These are phyloP conservation scores for Ramularia collo-cygni DNA, from an alignment of 2,329 filamentous ascomycete genomes.

Conservation along the genomic window DNA sequence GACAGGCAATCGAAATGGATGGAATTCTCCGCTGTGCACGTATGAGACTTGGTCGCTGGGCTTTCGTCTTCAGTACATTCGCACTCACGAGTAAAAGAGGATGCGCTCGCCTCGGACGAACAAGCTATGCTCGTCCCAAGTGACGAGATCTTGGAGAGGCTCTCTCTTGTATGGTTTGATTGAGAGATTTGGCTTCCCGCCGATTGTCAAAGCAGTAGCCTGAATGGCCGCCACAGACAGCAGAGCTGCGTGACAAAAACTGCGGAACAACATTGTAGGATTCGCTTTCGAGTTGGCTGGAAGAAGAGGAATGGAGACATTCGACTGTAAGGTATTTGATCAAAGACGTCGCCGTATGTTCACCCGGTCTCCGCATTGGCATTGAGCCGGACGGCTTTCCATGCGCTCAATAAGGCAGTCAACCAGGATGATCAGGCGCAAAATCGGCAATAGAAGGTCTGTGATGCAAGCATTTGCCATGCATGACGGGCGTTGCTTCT, in stretches of 20 bases:
- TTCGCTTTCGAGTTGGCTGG: background rate
- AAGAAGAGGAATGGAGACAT: constrained; percentile 2
- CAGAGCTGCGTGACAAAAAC: constrained; percentile 20
- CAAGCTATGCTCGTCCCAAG: constrained; percentile 66
- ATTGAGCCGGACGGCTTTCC: background rate
- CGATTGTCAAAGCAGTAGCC: constrained; percentile 40
- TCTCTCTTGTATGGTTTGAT: constrained; percentile 46
- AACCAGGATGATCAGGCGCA: background rate
- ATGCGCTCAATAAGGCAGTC: background rate
- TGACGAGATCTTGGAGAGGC: constrained; percentile 53
- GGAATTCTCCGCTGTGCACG: constrained; percentile 67
- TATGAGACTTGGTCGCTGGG: too few relatives aligned
- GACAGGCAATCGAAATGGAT: constrained; percentile 61
- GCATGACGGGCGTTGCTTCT: background rate
- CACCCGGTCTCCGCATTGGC: background rate
- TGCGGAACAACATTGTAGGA: constrained; percentile 22
- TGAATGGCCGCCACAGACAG: constrained; percentile 19
- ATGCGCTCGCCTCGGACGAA: constrained; percentile 60
- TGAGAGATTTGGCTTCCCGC: constrained; percentile 43
- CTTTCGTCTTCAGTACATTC: too few relatives aligned
- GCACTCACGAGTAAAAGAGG: too few relatives aligned
- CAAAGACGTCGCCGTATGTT: background rate
- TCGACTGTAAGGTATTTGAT: background rate
- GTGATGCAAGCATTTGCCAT: background rate
- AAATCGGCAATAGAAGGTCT: background rate